Base-by-base conservation (phyloP, 2,329 filamentous ascomycete genomes). In the Huntiella decipiens region DNA sequence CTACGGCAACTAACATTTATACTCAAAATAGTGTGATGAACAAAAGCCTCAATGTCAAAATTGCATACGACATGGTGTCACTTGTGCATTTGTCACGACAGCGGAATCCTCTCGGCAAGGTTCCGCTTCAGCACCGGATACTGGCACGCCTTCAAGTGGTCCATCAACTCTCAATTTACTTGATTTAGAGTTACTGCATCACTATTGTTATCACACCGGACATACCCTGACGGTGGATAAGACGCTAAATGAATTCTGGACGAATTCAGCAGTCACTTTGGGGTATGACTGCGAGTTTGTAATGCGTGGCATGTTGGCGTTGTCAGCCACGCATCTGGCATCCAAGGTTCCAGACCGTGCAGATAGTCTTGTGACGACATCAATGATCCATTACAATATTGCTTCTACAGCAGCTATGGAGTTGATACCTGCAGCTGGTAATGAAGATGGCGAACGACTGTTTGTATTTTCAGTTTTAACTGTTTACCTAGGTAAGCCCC, bases 131-230 rank as follows among this genome's bases (percentile, higher is more conserved):
- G 17, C 42, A 35, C 12, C 50, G 17, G 41, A 51, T 38, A 37
- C 47, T 12, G 42, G 35, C 19, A 49, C 44, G 35, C 38, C 38
- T 8, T 11, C n/a, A 5, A 38, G 44, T 38, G 49, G 44, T 1
- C n/a, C 43, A 7, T 19, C 45, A 32, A 43, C 49, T 4, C 52
- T 64, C 17, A 63, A 63, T 28, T 51, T 66, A 2, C 53, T 61
- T 4, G 66, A 71, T 38, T 59, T 72, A 4, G 67, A 73, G 50
- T 60, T 73, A 1, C 58, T 73, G 4, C 67, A 73, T 52, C 66
- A 73, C 55, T 73, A 62, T 51, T 63, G 61, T 38, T 65, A 61
- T 1, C 63, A 62, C 11, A 73, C 70, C 1, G 63, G 61, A 42
- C 56, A 60, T 13, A 70, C 68, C 0, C 54, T 73, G 3, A 62